Percentiles rank a stretch among this genome's conserved stretches.
phyloP scores from a whole-genome alignment of 805 yeast genomes.

The Hanseniaspora vineae region DNA sequence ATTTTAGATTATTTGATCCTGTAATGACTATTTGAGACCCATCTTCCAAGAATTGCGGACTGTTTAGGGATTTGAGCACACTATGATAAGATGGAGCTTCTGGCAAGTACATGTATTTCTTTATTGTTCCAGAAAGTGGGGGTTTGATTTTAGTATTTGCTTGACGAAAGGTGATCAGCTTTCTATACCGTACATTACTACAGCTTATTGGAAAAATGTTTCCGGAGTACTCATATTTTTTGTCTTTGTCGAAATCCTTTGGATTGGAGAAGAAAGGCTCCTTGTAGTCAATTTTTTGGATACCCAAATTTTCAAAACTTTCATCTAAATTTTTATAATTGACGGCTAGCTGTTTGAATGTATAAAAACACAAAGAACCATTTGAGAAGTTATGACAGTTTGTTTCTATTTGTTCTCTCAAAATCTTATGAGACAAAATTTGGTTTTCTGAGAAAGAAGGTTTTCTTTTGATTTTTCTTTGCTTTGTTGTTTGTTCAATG shows the following conservation, averaged over 20 bases:
- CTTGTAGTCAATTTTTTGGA: constrained; percentile 38
- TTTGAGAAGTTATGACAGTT: background rate
- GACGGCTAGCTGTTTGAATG: constrained; percentile 4
- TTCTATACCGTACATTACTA: constrained; percentile 22
- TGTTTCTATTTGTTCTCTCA: too few species aligned
- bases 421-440: too few species aligned
- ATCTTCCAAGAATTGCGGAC: background rate
- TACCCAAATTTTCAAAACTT: constrained; percentile 35
- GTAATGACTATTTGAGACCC: background rate
- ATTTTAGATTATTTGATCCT: background rate
- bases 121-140: background rate
- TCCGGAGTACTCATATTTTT: constrained; percentile 57
- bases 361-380: background rate
- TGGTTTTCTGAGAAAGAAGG: too few species aligned
- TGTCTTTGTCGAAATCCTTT: constrained; percentile 34
- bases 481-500: too few species aligned
- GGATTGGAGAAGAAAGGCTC: constrained; percentile 53
- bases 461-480: too few species aligned
- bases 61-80: constrained; percentile 13
- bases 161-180: constrained; percentile 13
- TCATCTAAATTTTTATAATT: constrained; percentile 24
- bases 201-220: constrained; percentile 40
- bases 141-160: constrained; percentile 6
- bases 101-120: constrained; percentile 33
- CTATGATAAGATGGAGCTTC: constrained; percentile 36